phyloP scores from a whole-genome alignment of 1,284 basidiomycete genomes.

The Sanghuangporus baumii region DNA sequence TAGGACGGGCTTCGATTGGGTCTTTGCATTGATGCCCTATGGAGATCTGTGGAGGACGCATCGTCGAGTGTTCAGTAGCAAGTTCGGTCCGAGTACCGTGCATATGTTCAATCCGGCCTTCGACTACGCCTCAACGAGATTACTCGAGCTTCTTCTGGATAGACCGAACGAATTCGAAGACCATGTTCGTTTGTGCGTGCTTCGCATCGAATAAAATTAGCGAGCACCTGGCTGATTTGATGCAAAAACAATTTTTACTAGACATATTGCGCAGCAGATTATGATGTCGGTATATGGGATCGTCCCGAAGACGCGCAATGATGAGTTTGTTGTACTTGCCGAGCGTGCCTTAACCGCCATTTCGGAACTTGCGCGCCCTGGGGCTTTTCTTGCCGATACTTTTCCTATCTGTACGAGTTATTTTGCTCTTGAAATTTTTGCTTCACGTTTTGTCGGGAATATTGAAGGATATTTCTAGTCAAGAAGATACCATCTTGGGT shows the following conservation, averaged over 20 bases:
- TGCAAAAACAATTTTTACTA: neutral
- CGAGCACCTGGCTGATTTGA: neutral
- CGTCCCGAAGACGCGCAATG: neutral
- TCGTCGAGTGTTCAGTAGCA: conserved; percentile 20
- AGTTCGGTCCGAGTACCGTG: conserved; percentile 14
- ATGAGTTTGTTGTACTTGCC: conserved; percentile 4
- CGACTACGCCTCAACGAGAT: conserved; percentile 18
- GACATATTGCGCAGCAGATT: neutral
- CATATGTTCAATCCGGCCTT: conserved; percentile 27
- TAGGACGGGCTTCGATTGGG: conserved; percentile 22
- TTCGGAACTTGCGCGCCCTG: conserved; percentile 1
- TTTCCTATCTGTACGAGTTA: conserved; percentile 8
- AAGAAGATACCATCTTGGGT: conserved; percentile 18
- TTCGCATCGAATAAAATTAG: neutral
- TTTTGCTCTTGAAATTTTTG: neutral
- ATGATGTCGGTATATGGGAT: neutral
- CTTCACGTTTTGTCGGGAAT: neutral
- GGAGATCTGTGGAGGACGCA: conserved; percentile 27
- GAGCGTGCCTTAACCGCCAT: neutral
- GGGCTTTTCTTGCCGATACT: conserved; percentile 1
- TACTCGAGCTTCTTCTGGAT: conserved; percentile 21
- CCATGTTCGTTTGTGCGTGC: conserved; percentile 25
- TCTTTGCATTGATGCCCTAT: conserved; percentile 24
- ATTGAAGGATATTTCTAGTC: neutral
- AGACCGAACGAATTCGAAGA: conserved; percentile 22